Evolutionary conservation across 805 yeast genomes (phyloP).

Genomic region (Starmerella geochares): DNA sequence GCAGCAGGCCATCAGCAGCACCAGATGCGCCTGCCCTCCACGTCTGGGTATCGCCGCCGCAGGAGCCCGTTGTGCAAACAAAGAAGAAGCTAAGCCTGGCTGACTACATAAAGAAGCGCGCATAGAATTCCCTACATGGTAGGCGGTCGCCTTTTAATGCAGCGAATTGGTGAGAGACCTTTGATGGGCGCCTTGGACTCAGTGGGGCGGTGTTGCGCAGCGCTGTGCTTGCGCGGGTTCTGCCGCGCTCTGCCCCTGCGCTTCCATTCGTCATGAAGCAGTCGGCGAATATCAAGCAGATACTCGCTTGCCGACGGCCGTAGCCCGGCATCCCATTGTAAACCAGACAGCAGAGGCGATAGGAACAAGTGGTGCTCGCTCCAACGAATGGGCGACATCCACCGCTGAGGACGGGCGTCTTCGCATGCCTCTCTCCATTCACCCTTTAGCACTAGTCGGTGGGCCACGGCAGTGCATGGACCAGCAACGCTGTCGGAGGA

Average conservation of each 20-base stretch:
- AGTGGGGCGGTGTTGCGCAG: neutral
- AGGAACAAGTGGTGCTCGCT: constrained; percentile 25
- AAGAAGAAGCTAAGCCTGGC: constrained; percentile 24
- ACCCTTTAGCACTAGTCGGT: neutral
- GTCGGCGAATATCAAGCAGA: constrained; percentile 10
- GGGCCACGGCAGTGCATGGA: constrained; percentile 15
- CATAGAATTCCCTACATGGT: neutral
- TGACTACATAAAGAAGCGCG: constrained; percentile 22
- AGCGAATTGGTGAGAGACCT: neutral
- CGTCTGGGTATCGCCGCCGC: constrained; percentile 20
- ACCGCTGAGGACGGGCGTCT: neutral
- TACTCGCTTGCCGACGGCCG: constrained; percentile 23
- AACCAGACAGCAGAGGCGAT: constrained; percentile 33
- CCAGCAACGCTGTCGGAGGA: constrained; percentile 26
- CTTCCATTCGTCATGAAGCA: neutral
- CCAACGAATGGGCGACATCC: constrained; percentile 1
- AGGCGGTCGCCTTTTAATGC: neutral
- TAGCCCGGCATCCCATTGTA: constrained; percentile 66
- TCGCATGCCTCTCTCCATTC: neutral
- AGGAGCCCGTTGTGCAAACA: constrained; percentile 13
- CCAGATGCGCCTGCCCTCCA: constrained; percentile 6
- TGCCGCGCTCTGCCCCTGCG: neutral
- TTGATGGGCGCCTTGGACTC: neutral
- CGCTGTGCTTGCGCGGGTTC: too few species aligned
- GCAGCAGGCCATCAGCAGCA: neutral